Base-by-base conservation (phyloP, 1,284 basidiomycete genomes). In the Porodaedalea pini region DNA sequence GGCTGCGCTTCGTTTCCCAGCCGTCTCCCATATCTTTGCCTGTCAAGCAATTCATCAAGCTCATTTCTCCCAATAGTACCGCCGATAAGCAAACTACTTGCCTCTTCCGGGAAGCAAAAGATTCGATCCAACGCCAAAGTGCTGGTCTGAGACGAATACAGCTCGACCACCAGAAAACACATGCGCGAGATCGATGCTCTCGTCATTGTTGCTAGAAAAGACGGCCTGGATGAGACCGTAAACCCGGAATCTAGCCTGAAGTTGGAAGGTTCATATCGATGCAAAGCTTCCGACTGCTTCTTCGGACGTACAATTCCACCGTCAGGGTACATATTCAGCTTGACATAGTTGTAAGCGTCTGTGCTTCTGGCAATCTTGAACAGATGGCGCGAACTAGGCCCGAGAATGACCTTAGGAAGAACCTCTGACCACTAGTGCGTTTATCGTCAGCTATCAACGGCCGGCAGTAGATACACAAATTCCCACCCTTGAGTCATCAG, bases 1-100 rank as follows among this genome's bases (percentile, higher is more conserved):
- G 80, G 65, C 89, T 94, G 56, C 97, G 83, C 69, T 91, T 92
- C 1, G 96, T 98, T 73, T 99, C 96, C 97, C 96, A 99, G 4
- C 97, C 96, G 69, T 98, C 95, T 15, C 94, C 88, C 94, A 99
- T 99, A 67, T 97, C 90, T 67, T 87, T 86, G 8, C 76, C 75
- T 77, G 52, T 39, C 45, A 50, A 37, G 56, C 17, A 57, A 39
- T 51, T 43, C 51, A 40, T 37, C 56, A 58, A 62, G 56, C 60
- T 48, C n/a, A 45, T 15, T 34, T 21, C 43, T 45, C 52, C 27
- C 43, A 57, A 51, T 7, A 29, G 23, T 31, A 41, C 40, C 32
- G 50, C 43, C 47, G 34, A 29, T 15, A 34, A 31, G 36, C 36
- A 25, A 36, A 59, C n/a, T n/a, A 69, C 68, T 68, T 67, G 69